Base-by-base conservation (phyloP, 179 eudicot genomes). In the Spinacia oleracea region DNA sequence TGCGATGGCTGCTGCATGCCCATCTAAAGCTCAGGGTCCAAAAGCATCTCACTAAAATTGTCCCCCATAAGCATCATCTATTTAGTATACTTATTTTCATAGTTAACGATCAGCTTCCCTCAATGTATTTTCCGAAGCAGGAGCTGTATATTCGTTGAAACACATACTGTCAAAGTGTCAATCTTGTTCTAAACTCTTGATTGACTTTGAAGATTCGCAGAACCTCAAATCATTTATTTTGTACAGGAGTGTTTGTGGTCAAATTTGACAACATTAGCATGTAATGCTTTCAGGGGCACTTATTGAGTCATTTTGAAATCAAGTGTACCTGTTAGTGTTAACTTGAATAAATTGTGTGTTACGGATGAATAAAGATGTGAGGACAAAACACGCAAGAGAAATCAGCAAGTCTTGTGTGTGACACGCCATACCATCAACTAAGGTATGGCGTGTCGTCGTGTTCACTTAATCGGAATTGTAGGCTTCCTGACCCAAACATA, bases 1-100 rank as follows among this genome's bases (percentile, higher is more conserved):
- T 35, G 23, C 84, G 43, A 84, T 87, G 89, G 83, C 87, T 69
- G 86, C 86, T 31, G 89, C 89, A 12, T 87, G 89, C 80, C 89
- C 62, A 75, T 70, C 85, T n/a, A 86, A 82, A 76, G 79, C 70
- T 66, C 87, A 75, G 32, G 80, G 59, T 27, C 83, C 68, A 50
- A 86, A 83, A 74, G 25, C 89, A 20, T 51, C 85, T 66, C 89
- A 84, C 38, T 86, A 77, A 78, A 78, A 65, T 27, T 38, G 3
- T 60, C 34, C 0, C 38, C 45, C 38, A 70, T 40, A 27, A 40
- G 25, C 38, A 48, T 71, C 38, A 48, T 71, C 32, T 15, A 59
- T 3, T 42, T 69, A 40, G 78, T 45, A 75, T 35, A 56, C 72
- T 48, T 76, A n/a, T 23, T 45, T 25, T 23, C 68, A 63, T 53